Conservation (phyloP, 1,139 yeast genomes). For the Magnusiomyces sp. region DNA sequence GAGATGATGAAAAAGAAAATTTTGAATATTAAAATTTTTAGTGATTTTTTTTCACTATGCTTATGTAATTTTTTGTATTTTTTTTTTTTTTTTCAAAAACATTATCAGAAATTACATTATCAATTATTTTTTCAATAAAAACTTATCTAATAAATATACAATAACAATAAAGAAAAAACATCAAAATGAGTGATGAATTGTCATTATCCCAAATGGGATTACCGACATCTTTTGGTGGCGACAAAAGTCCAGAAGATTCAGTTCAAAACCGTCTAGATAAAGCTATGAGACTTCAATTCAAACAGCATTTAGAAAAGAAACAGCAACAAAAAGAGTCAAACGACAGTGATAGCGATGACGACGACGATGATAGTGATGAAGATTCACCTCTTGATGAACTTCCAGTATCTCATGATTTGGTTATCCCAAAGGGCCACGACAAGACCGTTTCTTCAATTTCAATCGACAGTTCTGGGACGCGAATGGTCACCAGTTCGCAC, state of each 20-base stretch:
- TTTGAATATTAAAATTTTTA: neutral
- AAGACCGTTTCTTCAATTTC: conserved; percentile 26
- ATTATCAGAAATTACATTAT: neutral
- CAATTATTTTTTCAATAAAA: neutral
- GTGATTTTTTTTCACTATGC: no score
- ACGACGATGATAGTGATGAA: conserved; percentile 22
- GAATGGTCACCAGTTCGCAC: conserved; percentile 27
- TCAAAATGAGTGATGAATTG: conserved; percentile 1
- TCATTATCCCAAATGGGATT: neutral
- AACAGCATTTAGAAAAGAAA: neutral
- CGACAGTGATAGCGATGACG: conserved; percentile 14
- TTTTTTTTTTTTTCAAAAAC: no score
- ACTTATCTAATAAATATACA: neutral
- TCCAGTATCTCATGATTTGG: conserved; percentile 31
- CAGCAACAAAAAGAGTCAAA: neutral
- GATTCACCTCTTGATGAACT: conserved; percentile 22
- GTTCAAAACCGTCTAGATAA: conserved; percentile 3
- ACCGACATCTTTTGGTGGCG: conserved; percentile 11
- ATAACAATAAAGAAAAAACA: neutral
- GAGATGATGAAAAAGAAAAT: neutral
- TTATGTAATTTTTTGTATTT: no score
- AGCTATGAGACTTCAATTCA: conserved; percentile 9
- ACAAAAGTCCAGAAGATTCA: conserved; percentile 1
- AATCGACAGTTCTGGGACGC: conserved; percentile 27
- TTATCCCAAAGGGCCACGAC: conserved; percentile 23